Conservation (phyloP, 176 grass and related monocot species). For the Sorghum bicolor region Sorghum_bicolor_NCBIv3 NC_012878.2:6747001-6747500, state of each 20-base stretch:
- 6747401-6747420: constrained; percentile 18
- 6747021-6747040: constrained; percentile 99
- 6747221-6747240: constrained; percentile 99
- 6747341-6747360: constrained; percentile 96
- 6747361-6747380: constrained; percentile 94
- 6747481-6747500: constrained; percentile 1
- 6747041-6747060: constrained; percentile 96
- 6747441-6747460: background rate
- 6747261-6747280: constrained; percentile 84
- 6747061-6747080: constrained; percentile 93
- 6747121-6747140: background rate
- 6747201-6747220: constrained; percentile 99
- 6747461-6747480: background rate
- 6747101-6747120: constrained; percentile 70
- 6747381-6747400: constrained; percentile 97
- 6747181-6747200: constrained; percentile 37
- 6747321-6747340: constrained; percentile 93
- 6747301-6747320: constrained; percentile 94
- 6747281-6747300: constrained; percentile 91
- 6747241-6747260: constrained; percentile 98
- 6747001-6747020: constrained; percentile 83
- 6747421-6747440: constrained; percentile 18
- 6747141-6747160: background rate
- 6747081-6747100: constrained; percentile 98
- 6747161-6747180: background rate